Evolutionary conservation across 768 basidiomycete species (phyloP), one percentile per base, ranked within the genome.

Genomic region (Lepiota brunneoincarnata): DNA sequence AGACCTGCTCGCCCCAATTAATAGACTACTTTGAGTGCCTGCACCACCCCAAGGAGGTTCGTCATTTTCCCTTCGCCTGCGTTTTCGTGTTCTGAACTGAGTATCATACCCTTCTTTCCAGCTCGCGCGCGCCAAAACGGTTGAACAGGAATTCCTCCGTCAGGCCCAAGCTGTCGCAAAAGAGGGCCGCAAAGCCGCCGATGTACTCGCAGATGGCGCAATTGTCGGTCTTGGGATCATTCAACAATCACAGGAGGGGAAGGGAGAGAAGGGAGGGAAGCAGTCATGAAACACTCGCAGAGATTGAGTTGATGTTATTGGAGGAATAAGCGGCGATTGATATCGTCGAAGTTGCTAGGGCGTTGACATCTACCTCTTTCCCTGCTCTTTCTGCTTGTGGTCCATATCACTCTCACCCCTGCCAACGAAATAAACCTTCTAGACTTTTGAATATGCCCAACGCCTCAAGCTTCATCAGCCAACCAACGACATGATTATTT

Each of bases 1-100:
- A 70, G 45, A 75, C 88, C 63, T 98, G 95, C 69, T 75, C 76
- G 14, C 70, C 78, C 14, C 84, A 83, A 57, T 82, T 81, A 47
- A 89, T 88, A 58, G 94, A 96, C 69, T 98, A 98, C 72, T 65
- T 95, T 51, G 93, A 95, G 67, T 97, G 95, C 69, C 72, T 98
- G 54, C 93, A 96, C 67, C 84, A 87, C 64, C 83, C 81, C 23
- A 89, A 94, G 71, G 92, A 93, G 84, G 95, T 93, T 59, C 64
- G 82, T 62, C 23, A 11, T 44, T 12, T n/a, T 7, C 36, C 37
- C n/a, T 46, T 17, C n/a, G 9, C 11, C 21, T 20, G 23, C 20
- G 7, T 14, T 46, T 20, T 17, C 44, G 1, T 6, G 11, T n/a
- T 37, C 18, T 35, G 35, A n/a, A 38, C 37, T 43, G 50, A 37